phyloP scores from a whole-genome alignment of 2,329 filamentous ascomycete genomes.

The Neofusicoccum cordaticola region DNA sequence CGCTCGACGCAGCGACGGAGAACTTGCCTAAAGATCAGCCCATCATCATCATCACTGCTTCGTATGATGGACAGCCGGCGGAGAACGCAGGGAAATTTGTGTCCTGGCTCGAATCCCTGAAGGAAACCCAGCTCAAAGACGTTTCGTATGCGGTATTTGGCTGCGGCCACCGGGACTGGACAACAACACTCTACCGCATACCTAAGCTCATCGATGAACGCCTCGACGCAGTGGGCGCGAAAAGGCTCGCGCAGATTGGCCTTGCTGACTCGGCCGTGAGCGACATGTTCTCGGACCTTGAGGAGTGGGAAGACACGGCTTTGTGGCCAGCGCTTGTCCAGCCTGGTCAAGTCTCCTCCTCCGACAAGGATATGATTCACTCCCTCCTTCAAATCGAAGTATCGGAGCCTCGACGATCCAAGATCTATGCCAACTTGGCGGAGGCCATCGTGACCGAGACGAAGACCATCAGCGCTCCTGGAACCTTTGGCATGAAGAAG shows the following conservation, averaged over 20 bases:
- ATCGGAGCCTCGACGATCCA: constrained; percentile 27
- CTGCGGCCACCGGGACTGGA: constrained; percentile 44
- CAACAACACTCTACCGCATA: constrained; percentile 40
- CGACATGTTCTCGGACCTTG: constrained; percentile 42
- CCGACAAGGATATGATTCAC: constrained; percentile 30
- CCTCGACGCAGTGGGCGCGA: constrained; percentile 31
- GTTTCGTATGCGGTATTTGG: constrained; percentile 42
- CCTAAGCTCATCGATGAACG: constrained; percentile 36
- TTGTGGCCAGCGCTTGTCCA: constrained; percentile 31
- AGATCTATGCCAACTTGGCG: constrained; percentile 34
- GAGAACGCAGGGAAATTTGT: constrained; percentile 45
- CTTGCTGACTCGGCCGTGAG: constrained; percentile 36
- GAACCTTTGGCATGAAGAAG: constrained; percentile 21
- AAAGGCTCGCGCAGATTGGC: constrained; percentile 31
- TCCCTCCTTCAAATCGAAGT: constrained; percentile 13
- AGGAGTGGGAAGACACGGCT: constrained; percentile 39
- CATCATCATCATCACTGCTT: constrained; percentile 40
- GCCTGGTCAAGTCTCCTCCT: too few relatives aligned
- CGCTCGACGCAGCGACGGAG: constrained; percentile 34
- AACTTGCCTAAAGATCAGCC: constrained; percentile 36
- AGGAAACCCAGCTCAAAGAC: constrained; percentile 29
- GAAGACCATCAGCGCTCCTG: constrained; percentile 28
- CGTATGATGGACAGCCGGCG: constrained; percentile 43
- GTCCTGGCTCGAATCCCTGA: constrained; percentile 35
- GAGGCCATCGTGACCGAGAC: constrained; percentile 36